These are phyloP conservation scores for Agaricales sp. DNA, from an alignment of 1,284 basidiomycete species.

Conservation along the genomic window DNA sequence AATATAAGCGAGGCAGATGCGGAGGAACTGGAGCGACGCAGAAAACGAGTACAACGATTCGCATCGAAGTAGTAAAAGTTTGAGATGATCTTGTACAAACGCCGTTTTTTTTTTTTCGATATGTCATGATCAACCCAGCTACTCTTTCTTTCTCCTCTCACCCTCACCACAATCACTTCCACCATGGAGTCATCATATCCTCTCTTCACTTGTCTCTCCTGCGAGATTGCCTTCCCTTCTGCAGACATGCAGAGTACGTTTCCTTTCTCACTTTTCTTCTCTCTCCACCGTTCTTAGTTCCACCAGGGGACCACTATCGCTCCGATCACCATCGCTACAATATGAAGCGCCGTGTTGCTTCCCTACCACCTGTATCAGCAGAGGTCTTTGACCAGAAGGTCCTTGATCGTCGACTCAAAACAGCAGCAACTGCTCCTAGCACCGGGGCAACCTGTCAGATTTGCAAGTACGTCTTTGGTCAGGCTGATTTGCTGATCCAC, in stretches of 20 bases:
- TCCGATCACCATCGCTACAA: conserved; percentile 98
- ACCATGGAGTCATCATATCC: conserved; percentile 6
- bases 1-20: neutral
- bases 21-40: neutral
- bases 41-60: neutral
- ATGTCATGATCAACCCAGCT: neutral
- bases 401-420: conserved; percentile 67
- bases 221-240: conserved; percentile 80
- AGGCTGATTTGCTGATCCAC: conserved; percentile 7
- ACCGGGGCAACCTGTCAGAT: conserved; percentile 62
- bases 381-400: conserved; percentile 87
- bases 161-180: conserved; percentile 2
- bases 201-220: conserved; percentile 87
- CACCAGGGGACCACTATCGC: conserved; percentile 75
- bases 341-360: conserved; percentile 94
- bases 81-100: too few species aligned
- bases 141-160: neutral
- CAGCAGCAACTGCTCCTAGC: conserved; percentile 54
- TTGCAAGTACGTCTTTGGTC: conserved; percentile 58
- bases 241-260: conserved; percentile 78
- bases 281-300: conserved; percentile 8
- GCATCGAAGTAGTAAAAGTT: neutral
- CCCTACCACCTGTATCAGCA: conserved; percentile 78
- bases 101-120: too few species aligned
- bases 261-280: neutral